Evolutionary conservation across 2,329 filamentous ascomycete genomes (phyloP).

Genomic region (Trichoderma asperellum): DNA sequence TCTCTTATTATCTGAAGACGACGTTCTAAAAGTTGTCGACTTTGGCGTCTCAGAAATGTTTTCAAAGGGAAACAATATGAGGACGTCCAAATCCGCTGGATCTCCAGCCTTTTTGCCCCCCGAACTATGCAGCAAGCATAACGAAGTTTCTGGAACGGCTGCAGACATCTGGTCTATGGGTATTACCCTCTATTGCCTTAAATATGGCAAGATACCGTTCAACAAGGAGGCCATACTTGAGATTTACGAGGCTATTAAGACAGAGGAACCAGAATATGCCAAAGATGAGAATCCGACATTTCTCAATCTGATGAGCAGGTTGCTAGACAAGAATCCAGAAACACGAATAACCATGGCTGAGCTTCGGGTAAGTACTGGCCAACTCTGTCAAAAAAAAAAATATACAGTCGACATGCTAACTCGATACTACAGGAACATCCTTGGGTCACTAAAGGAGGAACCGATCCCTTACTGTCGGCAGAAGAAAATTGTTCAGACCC

Average conservation of each 20-base stretch:
- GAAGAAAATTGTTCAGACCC: constrained; percentile 85
- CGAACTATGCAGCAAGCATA: constrained; percentile 86
- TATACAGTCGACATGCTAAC: constrained; percentile 10
- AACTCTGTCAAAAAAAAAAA: neutral
- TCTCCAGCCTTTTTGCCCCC: constrained; percentile 94
- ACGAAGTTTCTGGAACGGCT: constrained; percentile 83
- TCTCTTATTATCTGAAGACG: constrained; percentile 82
- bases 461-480: constrained; percentile 75
- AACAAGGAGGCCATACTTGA: constrained; percentile 78
- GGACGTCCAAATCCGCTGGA: constrained; percentile 88
- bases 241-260: constrained; percentile 85
- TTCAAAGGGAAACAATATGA: constrained; percentile 81
- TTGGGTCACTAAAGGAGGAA: constrained; percentile 85
- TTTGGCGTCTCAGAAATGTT: constrained; percentile 99
- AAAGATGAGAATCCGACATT: constrained; percentile 69
- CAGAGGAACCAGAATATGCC: constrained; percentile 66
- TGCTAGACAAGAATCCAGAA: constrained; percentile 83
- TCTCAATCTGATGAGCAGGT: constrained; percentile 69
- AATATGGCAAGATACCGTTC: constrained; percentile 88
- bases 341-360: constrained; percentile 83
- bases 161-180: constrained; percentile 99
- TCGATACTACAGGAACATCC: constrained; percentile 70
- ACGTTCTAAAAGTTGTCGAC: constrained; percentile 95
- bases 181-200: constrained; percentile 88
- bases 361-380: constrained; percentile 67